Evolutionary conservation across 495 filamentous ascomycete species (phyloP).

Genomic region (Penicillium egyptiacum): DNA sequence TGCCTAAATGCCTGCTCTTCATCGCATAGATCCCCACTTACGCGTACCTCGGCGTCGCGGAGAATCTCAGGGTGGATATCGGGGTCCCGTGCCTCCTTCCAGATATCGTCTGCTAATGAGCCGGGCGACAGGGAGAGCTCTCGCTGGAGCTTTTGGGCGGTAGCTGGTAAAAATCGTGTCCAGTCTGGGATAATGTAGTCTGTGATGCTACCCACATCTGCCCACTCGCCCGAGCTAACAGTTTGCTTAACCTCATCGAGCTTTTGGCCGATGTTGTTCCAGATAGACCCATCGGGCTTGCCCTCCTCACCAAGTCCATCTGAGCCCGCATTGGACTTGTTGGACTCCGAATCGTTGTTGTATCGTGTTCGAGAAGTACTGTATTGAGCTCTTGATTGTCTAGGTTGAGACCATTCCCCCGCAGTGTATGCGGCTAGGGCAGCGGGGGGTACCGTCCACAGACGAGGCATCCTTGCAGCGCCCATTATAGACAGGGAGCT

Average conservation of each 20-base stretch:
- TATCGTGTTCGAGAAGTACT: conserved; percentile 23
- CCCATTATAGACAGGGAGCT: conserved; percentile 47
- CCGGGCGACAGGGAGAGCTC: conserved; percentile 85
- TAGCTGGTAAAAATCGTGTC: conserved; percentile 72
- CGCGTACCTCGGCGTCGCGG: conserved; percentile 73
- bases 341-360: conserved; percentile 17
- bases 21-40: conserved; percentile 77
- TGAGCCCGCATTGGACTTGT: not conserved
- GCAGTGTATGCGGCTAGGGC: conserved; percentile 36
- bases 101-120: conserved; percentile 87
- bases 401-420: conserved; percentile 27
- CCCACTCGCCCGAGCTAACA: conserved; percentile 60
- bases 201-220: conserved; percentile 61
- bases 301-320: not conserved
- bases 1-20: conserved; percentile 74
- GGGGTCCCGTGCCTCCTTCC: conserved; percentile 84
- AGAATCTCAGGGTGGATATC: conserved; percentile 81
- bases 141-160: conserved; percentile 77
- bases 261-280: conserved; percentile 58
- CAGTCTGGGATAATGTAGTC: conserved; percentile 77
- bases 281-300: conserved; percentile 44
- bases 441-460: conserved; percentile 44
- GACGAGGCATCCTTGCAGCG: conserved; percentile 30
- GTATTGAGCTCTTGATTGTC: conserved; percentile 27
- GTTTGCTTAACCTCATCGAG: conserved; percentile 53